phyloP scores from a whole-genome alignment of 331 rosid genomes.

The Ulmus americana region DNA sequence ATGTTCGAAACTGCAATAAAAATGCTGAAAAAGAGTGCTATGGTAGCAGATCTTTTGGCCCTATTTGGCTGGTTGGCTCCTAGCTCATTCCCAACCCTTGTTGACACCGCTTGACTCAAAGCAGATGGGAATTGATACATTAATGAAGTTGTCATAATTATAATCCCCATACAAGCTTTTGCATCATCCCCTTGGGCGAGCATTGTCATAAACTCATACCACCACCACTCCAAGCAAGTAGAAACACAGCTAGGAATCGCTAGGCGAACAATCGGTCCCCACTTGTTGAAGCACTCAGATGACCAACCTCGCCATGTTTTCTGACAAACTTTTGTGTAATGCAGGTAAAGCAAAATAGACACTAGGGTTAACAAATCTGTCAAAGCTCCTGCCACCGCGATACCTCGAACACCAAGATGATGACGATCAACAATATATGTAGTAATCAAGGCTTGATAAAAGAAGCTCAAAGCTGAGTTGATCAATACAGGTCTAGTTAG shows the following conservation, averaged over 20 bases:
- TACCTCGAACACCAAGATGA: constrained; percentile 24
- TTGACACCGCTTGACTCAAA: constrained; percentile 35
- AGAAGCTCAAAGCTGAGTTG: constrained; percentile 15
- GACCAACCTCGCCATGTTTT: constrained; percentile 32
- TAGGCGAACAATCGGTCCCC: constrained; percentile 35
- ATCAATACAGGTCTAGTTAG: constrained; percentile 32
- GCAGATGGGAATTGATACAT: constrained; percentile 37
- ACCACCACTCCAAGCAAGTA: constrained; percentile 50
- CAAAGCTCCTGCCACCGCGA: constrained; percentile 26
- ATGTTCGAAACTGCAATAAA: constrained; percentile 20
- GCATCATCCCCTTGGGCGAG: constrained; percentile 23
- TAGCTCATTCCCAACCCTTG: constrained; percentile 39
- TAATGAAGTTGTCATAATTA: constrained; percentile 39
- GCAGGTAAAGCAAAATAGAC: constrained; percentile 10
- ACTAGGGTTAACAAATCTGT: constrained; percentile 26
- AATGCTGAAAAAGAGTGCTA: constrained; percentile 23
- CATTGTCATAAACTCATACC: constrained; percentile 42
- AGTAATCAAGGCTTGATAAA: constrained; percentile 18
- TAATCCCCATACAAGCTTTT: constrained; percentile 37
- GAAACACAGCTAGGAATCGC: constrained; percentile 37
- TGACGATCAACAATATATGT: constrained; percentile 3
- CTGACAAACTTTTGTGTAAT: constrained; percentile 10
- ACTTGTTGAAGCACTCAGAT: constrained; percentile 18
- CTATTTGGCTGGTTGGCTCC: constrained; percentile 31
- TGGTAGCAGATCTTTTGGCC: constrained; percentile 26